These are phyloP conservation scores for Solanum gandarillasii DNA, from an alignment of 257 asterid species.

Conservation along the genomic window DNA sequence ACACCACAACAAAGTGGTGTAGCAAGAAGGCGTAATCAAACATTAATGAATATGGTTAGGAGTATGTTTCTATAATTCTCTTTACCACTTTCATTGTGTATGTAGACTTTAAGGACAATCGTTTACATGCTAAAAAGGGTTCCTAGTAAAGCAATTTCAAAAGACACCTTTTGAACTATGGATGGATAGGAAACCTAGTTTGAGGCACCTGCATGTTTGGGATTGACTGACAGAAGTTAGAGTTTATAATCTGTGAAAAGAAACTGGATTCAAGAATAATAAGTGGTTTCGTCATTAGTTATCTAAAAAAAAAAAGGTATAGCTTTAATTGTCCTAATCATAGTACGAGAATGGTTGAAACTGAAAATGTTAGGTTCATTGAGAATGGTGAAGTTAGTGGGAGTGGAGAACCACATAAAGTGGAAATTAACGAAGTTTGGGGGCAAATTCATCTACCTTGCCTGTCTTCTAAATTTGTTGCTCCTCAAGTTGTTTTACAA, in stretches of 20 bases:
- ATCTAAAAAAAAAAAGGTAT: not conserved
- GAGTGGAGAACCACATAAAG: not conserved
- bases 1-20: not conserved
- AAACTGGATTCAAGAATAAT: not conserved
- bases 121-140: not conserved
- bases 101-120: not conserved
- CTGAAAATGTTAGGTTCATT: too few relatives aligned
- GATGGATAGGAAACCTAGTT: not conserved
- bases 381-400: not conserved
- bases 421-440: not conserved
- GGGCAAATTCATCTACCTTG: not conserved
- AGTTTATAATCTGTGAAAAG: not conserved
- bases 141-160: not conserved
- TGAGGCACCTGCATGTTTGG: not conserved
- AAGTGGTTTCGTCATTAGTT: not conserved
- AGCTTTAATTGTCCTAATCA: not conserved
- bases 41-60: not conserved
- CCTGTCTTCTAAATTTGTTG: too few relatives aligned
- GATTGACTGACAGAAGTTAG: not conserved
- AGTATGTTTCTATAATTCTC: not conserved
- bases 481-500: not conserved
- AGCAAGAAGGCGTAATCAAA: not conserved
- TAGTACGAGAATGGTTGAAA: not conserved
- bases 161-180: not conserved
- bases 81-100: not conserved